phyloP scores from a whole-genome alignment of 2,329 filamentous ascomycete genomes.

The Exophiala alcalophila region DNA sequence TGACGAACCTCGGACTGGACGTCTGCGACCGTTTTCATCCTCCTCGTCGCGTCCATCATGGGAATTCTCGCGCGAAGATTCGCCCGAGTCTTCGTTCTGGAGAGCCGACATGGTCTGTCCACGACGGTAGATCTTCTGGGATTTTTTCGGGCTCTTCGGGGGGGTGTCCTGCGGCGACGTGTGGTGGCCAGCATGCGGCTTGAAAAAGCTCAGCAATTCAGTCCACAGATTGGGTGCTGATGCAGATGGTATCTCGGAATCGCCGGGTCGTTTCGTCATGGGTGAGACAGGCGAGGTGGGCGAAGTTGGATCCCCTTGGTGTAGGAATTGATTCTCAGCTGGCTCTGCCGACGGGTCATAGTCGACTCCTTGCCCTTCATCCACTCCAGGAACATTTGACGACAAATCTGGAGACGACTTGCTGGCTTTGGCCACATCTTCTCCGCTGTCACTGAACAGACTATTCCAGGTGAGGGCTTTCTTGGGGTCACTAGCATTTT shows the following conservation, averaged over 20 bases:
- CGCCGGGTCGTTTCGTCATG: conserved; percentile 27
- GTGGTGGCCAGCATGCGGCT: conserved; percentile 48
- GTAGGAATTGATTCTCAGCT: conserved; percentile 14
- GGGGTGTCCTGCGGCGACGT: conserved; percentile 33
- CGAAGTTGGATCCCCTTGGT: neutral
- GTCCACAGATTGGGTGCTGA: conserved; percentile 53
- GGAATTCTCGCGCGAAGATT: conserved; percentile 18
- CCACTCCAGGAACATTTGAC: conserved; percentile 27
- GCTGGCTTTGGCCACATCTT: conserved; percentile 25
- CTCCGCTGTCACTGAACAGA: conserved; percentile 30
- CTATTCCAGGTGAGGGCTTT: conserved; percentile 34
- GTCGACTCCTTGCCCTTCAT: conserved; percentile 28
- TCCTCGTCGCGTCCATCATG: conserved; percentile 4
- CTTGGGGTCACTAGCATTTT: conserved; percentile 58
- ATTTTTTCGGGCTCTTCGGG: conserved; percentile 49
- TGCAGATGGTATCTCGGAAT: neutral
- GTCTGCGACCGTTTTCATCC: conserved; percentile 2
- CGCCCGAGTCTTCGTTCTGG: conserved; percentile 42
- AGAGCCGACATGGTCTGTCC: conserved; percentile 67
- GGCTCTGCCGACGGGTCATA: conserved; percentile 17
- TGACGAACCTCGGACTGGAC: conserved; percentile 51
- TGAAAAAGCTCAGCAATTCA: conserved; percentile 72
- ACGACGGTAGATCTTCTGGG: conserved; percentile 69
- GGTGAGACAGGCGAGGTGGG: neutral
- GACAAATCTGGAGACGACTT: conserved; percentile 25